These are phyloP conservation scores for Austroboletus eburneus DNA, from an alignment of 768 basidiomycete genomes.

Conservation along the genomic window DNA sequence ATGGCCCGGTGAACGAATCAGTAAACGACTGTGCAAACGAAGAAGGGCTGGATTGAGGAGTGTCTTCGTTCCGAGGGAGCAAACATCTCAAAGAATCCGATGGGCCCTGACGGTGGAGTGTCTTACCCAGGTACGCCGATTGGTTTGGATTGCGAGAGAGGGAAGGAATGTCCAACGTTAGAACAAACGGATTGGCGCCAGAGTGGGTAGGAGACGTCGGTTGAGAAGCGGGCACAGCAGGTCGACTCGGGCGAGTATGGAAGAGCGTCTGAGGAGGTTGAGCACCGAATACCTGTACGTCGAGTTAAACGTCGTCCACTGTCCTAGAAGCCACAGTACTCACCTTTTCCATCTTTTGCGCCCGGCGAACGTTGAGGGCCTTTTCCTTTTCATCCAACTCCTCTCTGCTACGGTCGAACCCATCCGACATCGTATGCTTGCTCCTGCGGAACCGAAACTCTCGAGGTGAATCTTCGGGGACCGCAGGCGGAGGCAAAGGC, in stretches of 20 bases:
- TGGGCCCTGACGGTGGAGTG: slow-evolving; percentile 48
- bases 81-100: slow-evolving; percentile 58
- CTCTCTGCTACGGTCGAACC: slow-evolving; percentile 61
- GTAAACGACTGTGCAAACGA: slow-evolving; percentile 18
- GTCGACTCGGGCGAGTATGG: slow-evolving; percentile 54
- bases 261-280: slow-evolving; percentile 78
- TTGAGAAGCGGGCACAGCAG: slow-evolving; percentile 27
- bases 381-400: slow-evolving; percentile 72
- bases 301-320: slow-evolving; percentile 1
- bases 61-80: slow-evolving; percentile 32
- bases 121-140: slow-evolving; percentile 47
- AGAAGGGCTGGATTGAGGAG: slow-evolving; percentile 16
- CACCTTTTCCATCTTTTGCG: slow-evolving; percentile 87
- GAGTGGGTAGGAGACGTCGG: slow-evolving; percentile 17
- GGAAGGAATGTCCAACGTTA: slow-evolving; percentile 20
- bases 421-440: slow-evolving; percentile 45
- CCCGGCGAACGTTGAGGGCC: slow-evolving; percentile 73
- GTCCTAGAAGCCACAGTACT: slow-evolving; percentile 6
- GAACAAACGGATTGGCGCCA: slow-evolving; percentile 13
- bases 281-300: slow-evolving; percentile 69
- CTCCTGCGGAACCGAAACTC: slow-evolving; percentile 46
- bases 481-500: slow-evolving; percentile 30
- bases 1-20: slow-evolving; percentile 16
- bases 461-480: slow-evolving; percentile 26
- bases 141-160: slow-evolving; percentile 43